Evolutionary conservation across 495 filamentous ascomycete species (phyloP), one percentile per base, ranked within the genome.

Genomic region (Penicillium paxilli): DNA sequence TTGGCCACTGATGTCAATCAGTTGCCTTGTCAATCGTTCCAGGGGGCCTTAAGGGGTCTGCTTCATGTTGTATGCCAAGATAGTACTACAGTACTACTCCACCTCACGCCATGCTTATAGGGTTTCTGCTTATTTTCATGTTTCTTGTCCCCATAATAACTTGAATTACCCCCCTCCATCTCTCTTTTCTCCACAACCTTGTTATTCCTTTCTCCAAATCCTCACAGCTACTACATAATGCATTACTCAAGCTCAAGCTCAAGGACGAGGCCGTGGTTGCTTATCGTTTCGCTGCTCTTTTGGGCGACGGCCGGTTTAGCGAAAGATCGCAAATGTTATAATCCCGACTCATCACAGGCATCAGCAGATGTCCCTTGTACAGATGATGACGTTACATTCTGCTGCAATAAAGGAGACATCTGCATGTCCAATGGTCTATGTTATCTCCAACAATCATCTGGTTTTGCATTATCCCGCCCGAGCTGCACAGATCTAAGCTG

Each of bases 371-470:
- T 63, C 0, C 67, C 67, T 19, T 70, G 67, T 47, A 60, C 58
- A 3, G 50, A 55, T n/a, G 72, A 78, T 20, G 84, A 83, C 54
- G 81, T 85, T 19, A 78, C 90, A 51, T 79, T 89, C 26, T 91
- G 87, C 72, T 85, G 88, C 30, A 86, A 88, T 60, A 81, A 81
- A 62, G 85, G 83, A 11, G 83, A 87, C 64, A 77, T 95, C 46
- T 95, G 90, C 66, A 66, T 92, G 17, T 53, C 51, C 16, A 71
- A 68, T 49, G 62, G 66, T 2, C 47, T 65, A 45, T 71, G 66
- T 46, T 58, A 64, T 48, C 51, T 54, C n/a, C 54, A 61, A 12
- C 51, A 24, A 9, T 37, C 58, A 3, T 59, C 59, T 26, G 61
- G 63, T 1, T 66, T 56, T 41, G 50, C 54, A 1, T 30, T 71